Conservation (phyloP, 192 early-diverging fungal genomes). For the Diversispora epigaea region DNA sequence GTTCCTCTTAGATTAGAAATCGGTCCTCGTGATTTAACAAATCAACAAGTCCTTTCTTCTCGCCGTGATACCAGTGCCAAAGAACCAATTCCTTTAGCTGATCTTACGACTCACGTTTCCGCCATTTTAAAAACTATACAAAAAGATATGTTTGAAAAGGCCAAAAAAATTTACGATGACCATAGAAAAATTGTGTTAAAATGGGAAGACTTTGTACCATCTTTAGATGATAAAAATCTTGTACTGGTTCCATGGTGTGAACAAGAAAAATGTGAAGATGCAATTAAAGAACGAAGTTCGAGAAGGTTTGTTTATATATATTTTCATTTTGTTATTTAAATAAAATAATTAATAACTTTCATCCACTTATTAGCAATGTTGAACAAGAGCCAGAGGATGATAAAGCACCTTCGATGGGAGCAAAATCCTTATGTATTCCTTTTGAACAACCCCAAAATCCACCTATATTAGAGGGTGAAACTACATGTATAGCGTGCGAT, state of each 20-base stretch:
- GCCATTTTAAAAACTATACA: conserved; percentile 78
- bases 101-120: conserved; percentile 59
- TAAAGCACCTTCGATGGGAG: conserved; percentile 98
- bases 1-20: conserved; percentile 96
- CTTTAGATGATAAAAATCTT: conserved; percentile 84
- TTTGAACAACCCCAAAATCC: conserved; percentile 87
- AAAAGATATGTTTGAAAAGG: conserved; percentile 83
- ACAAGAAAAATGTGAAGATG: conserved; percentile 84
- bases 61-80: conserved; percentile 79
- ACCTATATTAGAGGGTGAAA: conserved; percentile 76
- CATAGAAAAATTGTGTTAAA: conserved; percentile 74
- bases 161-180: conserved; percentile 73
- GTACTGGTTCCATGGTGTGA: conserved; percentile 97
- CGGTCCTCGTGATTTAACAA: conserved; percentile 91
- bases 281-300: conserved; percentile 91
- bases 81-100: conserved; percentile 58
- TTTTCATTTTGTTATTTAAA: neutral
- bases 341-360: neutral
- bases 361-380: conserved; percentile 32
- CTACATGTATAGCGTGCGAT: conserved; percentile 85
- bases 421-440: conserved; percentile 98
- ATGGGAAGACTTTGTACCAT: conserved; percentile 94
- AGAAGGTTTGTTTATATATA: conserved; percentile 54
- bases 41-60: conserved; percentile 73
- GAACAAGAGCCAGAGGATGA: conserved; percentile 85